Conservation (phyloP, 148 eudicot species). For the Selenicereus undatus region DNA sequence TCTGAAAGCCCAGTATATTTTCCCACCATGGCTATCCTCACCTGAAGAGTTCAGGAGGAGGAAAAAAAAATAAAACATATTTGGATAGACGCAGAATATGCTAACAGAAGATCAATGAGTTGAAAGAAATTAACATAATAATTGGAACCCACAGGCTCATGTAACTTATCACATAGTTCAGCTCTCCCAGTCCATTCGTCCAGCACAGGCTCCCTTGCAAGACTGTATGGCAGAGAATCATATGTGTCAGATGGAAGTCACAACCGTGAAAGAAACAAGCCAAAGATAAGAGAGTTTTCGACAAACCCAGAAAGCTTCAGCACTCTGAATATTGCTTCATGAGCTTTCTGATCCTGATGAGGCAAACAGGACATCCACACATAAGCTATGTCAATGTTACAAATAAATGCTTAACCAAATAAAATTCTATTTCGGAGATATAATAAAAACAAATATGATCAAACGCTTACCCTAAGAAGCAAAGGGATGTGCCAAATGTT, state of each 20-base stretch:
- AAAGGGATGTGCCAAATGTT: constrained; percentile 97
- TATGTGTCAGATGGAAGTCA: constrained; percentile 6
- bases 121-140: constrained; percentile 4
- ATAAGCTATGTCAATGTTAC: background rate
- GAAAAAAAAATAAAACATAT: background rate
- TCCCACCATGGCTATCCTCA: constrained; percentile 97
- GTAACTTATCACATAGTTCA: constrained; percentile 55
- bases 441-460: background rate
- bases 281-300: constrained; percentile 8
- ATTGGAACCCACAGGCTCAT: constrained; percentile 54
- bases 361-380: background rate
- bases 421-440: background rate
- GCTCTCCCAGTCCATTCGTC: constrained; percentile 88
- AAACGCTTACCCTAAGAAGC: constrained; percentile 68
- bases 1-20: constrained; percentile 96
- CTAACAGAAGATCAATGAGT: background rate
- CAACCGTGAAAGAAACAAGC: background rate
- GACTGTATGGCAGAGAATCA: constrained; percentile 30
- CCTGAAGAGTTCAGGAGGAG: constrained; percentile 41
- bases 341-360: constrained; percentile 86
- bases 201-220: constrained; percentile 59
- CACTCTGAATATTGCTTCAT: constrained; percentile 82
- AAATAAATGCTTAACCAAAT: background rate
- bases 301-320: constrained; percentile 70
- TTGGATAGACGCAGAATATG: background rate